Conservation (phyloP, 306 rosid species). For the Castanopsis chinensis region DNA sequence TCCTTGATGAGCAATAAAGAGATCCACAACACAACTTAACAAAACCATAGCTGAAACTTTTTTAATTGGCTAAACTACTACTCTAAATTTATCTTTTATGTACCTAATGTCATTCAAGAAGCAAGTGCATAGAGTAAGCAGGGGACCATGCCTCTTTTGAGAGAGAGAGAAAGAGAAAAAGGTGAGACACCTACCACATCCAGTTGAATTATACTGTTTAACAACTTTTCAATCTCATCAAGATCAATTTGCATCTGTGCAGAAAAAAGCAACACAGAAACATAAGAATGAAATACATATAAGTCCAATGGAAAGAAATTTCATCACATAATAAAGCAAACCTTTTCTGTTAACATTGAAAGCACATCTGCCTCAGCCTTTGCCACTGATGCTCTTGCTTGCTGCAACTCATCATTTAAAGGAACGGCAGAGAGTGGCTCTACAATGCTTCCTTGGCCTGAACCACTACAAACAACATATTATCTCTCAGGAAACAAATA, state of each 20-base stretch:
- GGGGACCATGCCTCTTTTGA: neutral
- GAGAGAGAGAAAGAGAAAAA: slow-evolving; percentile 13
- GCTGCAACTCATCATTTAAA: slow-evolving; percentile 88
- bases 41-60: neutral
- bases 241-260: slow-evolving; percentile 80
- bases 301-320: slow-evolving; percentile 16
- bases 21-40: neutral
- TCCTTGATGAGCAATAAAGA: neutral
- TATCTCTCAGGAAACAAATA: slow-evolving; percentile 42
- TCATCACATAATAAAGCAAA: slow-evolving; percentile 32
- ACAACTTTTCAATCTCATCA: slow-evolving; percentile 60
- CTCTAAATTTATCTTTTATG: neutral
- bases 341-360: slow-evolving; percentile 70
- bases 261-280: slow-evolving; percentile 21
- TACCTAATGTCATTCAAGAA: neutral
- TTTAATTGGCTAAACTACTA: slow-evolving; percentile 6
- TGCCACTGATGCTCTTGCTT: slow-evolving; percentile 66
- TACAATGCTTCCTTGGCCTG: slow-evolving; percentile 63
- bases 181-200: slow-evolving; percentile 67
- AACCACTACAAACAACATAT: slow-evolving; percentile 53
- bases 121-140: neutral
- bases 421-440: slow-evolving; percentile 88
- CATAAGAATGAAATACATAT: slow-evolving; percentile 12
- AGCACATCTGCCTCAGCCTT: slow-evolving; percentile 90
- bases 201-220: slow-evolving; percentile 56